Percentiles rank a stretch among this genome's conserved stretches.
These are phyloP conservation scores for Rhododendron vialii DNA, from an alignment of 148 eudicot genomes.

Conservation along the genomic window DNA sequence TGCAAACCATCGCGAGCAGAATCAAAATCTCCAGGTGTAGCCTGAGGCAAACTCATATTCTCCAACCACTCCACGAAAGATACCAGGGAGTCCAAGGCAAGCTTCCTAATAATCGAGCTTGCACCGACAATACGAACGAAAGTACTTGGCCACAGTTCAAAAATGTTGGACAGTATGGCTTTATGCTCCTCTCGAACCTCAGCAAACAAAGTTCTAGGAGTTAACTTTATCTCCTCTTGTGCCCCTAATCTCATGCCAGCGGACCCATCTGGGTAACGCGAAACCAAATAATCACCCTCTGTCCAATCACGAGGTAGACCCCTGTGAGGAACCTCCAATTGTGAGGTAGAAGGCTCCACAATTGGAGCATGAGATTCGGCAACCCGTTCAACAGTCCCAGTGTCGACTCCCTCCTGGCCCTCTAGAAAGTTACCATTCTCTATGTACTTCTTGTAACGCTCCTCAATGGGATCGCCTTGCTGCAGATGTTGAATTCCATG, in stretches of 20 bases:
- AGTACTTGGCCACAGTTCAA: neutral
- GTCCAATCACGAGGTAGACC: neutral
- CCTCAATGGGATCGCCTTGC: constrained; percentile 92
- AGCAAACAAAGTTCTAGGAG: neutral
- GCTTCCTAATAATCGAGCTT: neutral
- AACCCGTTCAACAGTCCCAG: neutral
- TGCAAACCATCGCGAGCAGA: neutral
- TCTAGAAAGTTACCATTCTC: neutral
- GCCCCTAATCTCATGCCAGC: neutral
- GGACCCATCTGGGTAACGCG: neutral
- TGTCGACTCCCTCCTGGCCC: neutral
- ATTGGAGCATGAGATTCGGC: neutral
- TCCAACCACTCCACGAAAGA: neutral
- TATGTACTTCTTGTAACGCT: constrained; percentile 65
- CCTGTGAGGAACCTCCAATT: neutral
- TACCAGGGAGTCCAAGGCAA: neutral
- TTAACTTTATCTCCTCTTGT: neutral
- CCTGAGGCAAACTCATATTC: neutral
- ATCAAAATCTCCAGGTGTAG: neutral
- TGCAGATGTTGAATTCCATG: constrained; percentile 21
- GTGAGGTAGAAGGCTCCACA: neutral
- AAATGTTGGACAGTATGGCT: neutral
- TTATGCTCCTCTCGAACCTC: neutral
- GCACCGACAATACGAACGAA: neutral
- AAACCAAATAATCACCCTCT: neutral